Evolutionary conservation across 257 asterid species (phyloP).

Genomic region (Galeopsis tetrahit): DNA sequence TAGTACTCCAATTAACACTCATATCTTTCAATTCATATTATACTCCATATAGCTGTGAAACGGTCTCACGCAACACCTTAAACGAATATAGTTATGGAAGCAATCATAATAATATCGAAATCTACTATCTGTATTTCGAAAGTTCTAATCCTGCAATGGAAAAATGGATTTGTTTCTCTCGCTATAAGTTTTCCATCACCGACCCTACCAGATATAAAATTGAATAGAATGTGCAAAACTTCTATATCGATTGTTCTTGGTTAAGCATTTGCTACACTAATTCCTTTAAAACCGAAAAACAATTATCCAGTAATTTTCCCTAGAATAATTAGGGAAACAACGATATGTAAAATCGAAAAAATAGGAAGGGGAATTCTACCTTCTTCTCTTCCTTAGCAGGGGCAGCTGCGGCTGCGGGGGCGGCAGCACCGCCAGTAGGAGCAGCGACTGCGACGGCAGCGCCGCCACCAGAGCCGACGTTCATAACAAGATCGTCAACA

Average conservation of each 20-base stretch:
- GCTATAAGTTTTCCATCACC: not conserved
- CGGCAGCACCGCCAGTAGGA: slow-evolving; percentile 50
- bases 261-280: too few relatives aligned
- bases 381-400: slow-evolving; percentile 59
- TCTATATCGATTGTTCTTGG: not conserved
- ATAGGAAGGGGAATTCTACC: slow-evolving; percentile 32
- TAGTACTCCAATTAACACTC: too few relatives aligned
- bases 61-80: too few relatives aligned
- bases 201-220: not conserved
- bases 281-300: not conserved
- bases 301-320: not conserved
- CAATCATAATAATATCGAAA: not conserved
- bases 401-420: slow-evolving; percentile 62
- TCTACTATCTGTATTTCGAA: too few relatives aligned
- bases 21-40: too few relatives aligned
- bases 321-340: not conserved
- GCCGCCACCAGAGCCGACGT: slow-evolving; percentile 71
- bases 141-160: not conserved
- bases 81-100: not conserved
- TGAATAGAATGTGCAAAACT: not conserved
- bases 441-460: slow-evolving; percentile 57
- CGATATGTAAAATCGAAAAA: not conserved
- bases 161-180: not conserved
- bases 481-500: slow-evolving; percentile 60
- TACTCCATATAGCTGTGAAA: too few relatives aligned